A percentile compares a stretch with the other conserved stretches of the same genome.
Conservation (phyloP, 306 rosid species). For the Psophocarpus tetragonolobus region DNA sequence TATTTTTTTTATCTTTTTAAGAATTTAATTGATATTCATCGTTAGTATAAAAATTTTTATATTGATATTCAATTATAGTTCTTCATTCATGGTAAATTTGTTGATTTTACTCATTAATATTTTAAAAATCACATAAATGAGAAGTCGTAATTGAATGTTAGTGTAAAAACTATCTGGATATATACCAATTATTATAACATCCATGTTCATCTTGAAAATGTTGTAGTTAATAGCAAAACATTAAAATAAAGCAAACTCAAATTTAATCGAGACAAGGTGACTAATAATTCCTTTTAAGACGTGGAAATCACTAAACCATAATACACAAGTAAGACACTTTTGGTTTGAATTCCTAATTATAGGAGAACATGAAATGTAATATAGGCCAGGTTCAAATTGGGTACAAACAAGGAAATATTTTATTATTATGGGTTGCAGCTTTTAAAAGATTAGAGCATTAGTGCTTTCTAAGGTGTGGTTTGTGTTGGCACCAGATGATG, state of each 20-base stretch:
- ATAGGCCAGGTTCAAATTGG: background rate
- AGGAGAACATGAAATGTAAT: too few species aligned
- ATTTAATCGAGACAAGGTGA: background rate
- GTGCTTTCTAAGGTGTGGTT: background rate
- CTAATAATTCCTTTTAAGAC: background rate
- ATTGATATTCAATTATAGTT: too few species aligned
- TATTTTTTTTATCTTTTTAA: too few species aligned
- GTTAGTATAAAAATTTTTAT: too few species aligned
- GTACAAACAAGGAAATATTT: background rate
- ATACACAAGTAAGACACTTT: background rate
- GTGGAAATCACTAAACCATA: background rate
- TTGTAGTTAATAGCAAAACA: background rate
- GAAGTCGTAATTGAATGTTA: too few species aligned
- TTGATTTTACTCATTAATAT: too few species aligned
- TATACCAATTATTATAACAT: too few species aligned
- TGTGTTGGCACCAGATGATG: background rate
- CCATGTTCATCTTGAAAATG: background rate
- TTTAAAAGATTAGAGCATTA: background rate
- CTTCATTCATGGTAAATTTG: too few species aligned
- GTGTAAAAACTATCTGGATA: too few species aligned
- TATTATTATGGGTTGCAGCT: background rate
- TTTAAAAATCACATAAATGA: too few species aligned
- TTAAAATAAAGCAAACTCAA: background rate
- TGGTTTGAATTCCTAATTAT: too few species aligned
- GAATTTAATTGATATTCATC: too few species aligned